phyloP scores from a whole-genome alignment of 2,329 filamentous ascomycete species.

The Diaporthe sp. region DNA sequence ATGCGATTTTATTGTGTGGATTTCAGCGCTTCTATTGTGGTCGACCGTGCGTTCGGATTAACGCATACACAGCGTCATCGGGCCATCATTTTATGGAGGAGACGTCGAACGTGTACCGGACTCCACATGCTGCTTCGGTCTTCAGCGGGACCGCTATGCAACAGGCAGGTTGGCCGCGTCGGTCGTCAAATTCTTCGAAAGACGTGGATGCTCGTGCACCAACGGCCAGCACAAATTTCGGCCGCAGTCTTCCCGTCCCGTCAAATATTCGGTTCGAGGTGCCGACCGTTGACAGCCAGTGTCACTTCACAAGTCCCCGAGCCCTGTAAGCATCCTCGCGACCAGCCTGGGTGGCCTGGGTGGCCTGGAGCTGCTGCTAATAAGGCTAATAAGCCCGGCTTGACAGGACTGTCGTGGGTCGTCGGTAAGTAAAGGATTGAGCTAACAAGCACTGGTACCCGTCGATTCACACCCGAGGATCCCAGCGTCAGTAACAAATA shows the following conservation, averaged over 20 bases:
- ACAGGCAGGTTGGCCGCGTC: conserved; percentile 4
- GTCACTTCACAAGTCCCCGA: background rate
- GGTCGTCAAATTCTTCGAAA: background rate
- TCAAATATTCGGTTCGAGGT: conserved; percentile 9
- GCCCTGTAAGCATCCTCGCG: background rate
- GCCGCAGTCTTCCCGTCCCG: conserved; percentile 5
- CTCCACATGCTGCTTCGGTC: conserved; percentile 36
- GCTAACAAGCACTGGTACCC: conserved; percentile 19
- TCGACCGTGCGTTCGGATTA: conserved; percentile 24
- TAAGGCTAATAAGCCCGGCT: background rate
- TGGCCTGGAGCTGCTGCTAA: background rate
- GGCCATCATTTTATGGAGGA: conserved; percentile 30
- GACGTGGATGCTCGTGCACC: background rate
- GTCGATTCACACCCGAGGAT: conserved; percentile 10
- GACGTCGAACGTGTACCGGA: conserved; percentile 26
- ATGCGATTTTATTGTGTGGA: conserved; percentile 1
- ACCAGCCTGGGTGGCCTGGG: background rate
- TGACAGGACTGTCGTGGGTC: conserved; percentile 10
- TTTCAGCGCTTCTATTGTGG: background rate
- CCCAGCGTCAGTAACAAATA: conserved; percentile 27
- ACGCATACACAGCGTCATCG: conserved; percentile 37
- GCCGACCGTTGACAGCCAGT: conserved; percentile 26
- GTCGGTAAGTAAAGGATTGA: conserved; percentile 13
- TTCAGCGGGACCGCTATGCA: conserved; percentile 11
- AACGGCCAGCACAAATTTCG: background rate